Conservation (phyloP, 176 grass and related monocot genomes). For the Urochloa ruziziensis region DNA sequence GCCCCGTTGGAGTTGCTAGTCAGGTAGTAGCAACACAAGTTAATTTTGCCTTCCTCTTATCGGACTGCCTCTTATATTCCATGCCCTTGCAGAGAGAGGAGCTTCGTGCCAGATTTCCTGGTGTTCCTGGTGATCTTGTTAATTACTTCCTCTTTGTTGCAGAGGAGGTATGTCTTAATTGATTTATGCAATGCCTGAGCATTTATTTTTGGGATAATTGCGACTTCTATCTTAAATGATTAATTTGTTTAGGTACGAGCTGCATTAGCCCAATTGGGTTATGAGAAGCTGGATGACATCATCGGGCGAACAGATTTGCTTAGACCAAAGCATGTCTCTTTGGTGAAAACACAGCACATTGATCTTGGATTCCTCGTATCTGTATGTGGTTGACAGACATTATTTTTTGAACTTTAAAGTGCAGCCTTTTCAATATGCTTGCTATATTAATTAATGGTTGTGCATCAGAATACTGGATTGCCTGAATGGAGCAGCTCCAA, state of each 20-base stretch:
- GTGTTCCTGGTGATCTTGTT: constrained; percentile 98
- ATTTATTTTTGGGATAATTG: not conserved
- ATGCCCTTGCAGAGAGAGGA: constrained; percentile 86
- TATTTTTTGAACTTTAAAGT: not conserved
- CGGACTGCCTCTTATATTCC: constrained; percentile 39
- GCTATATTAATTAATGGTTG: constrained; percentile 23
- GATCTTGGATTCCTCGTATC: constrained; percentile 78
- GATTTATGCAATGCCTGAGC: not conserved
- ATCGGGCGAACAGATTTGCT: constrained; percentile 86
- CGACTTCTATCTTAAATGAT: constrained; percentile 16
- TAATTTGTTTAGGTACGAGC: constrained; percentile 77
- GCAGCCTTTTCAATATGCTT: constrained; percentile 28
- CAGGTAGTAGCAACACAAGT: constrained; percentile 65
- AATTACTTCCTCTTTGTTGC: constrained; percentile 99
- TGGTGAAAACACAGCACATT: constrained; percentile 97
- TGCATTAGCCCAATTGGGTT: constrained; percentile 82
- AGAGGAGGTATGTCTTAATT: constrained; percentile 67
- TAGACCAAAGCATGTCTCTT: constrained; percentile 78
- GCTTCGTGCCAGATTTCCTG: constrained; percentile 97
- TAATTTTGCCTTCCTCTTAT: constrained; percentile 27
- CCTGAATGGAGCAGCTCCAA: constrained; percentile 87
- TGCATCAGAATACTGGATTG: constrained; percentile 74
- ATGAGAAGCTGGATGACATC: constrained; percentile 97
- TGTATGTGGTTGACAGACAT: constrained; percentile 52
- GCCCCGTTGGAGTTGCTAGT: constrained; percentile 98